Conservation (phyloP, 441 rosid species). For the Kokia cookei region DNA sequence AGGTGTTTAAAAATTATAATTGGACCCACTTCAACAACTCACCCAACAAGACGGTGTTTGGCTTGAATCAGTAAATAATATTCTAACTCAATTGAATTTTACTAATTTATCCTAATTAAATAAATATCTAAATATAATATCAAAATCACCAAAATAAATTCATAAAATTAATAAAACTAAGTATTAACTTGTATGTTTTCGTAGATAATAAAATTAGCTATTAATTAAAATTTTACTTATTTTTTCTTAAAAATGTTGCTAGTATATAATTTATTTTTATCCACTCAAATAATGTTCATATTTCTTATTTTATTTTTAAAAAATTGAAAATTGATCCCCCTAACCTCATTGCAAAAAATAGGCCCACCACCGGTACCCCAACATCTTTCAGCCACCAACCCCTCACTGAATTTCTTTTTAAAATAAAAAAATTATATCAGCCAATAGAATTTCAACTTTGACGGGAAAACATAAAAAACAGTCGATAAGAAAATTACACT, state of each 20-base stretch:
- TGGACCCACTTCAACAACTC: conserved; percentile 13
- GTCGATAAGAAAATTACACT: background rate
- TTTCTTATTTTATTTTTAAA: background rate
- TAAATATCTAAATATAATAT: background rate
- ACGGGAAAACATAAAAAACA: background rate
- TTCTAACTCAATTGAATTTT: background rate
- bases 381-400: background rate
- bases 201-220: background rate
- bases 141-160: background rate
- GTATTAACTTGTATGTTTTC: background rate
- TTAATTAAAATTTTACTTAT: background rate
- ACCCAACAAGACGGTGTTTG: background rate
- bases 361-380: background rate
- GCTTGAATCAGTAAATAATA: background rate
- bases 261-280: background rate
- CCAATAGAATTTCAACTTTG: background rate
- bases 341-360: background rate
- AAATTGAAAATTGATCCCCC: background rate
- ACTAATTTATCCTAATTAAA: background rate
- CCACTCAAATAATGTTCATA: background rate
- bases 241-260: background rate
- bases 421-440: background rate
- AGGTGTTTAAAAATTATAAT: background rate
- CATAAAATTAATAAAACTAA: background rate
- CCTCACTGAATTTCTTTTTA: background rate